Percentiles rank a stretch among this genome's conserved stretches.
Conservation (phyloP, 2,329 filamentous ascomycete genomes). For the Berkeleyomyces basicola region DNA sequence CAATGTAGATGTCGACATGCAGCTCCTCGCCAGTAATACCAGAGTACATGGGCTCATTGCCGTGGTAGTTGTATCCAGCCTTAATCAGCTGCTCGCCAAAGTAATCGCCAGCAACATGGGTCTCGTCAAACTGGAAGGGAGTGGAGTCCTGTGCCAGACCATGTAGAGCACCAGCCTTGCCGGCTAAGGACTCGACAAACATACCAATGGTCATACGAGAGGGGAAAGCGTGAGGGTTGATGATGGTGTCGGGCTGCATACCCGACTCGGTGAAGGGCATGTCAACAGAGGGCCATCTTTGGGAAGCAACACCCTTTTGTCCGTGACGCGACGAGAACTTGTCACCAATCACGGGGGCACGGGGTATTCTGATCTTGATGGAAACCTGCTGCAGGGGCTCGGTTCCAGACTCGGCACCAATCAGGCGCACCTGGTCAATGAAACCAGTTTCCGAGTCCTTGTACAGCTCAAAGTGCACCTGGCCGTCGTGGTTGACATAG, state of each 20-base stretch:
- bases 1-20: conserved; percentile 87
- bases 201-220: conserved; percentile 99
- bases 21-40: conserved; percentile 93
- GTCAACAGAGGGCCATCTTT: conserved; percentile 85
- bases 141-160: conserved; percentile 93
- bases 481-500: conserved; percentile 69
- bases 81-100: conserved; percentile 92
- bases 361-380: conserved; percentile 82
- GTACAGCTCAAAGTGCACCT: conserved; percentile 83
- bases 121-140: conserved; percentile 85
- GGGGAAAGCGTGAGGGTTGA: conserved; percentile 98
- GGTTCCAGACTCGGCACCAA: conserved; percentile 67
- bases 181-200: conserved; percentile 94
- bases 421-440: conserved; percentile 81
- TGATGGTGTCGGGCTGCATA: conserved; percentile 94
- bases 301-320: conserved; percentile 91
- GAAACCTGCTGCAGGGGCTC: conserved; percentile 79
- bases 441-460: conserved; percentile 81
- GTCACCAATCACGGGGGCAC: conserved; percentile 85
- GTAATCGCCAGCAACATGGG: conserved; percentile 81
- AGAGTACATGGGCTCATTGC: conserved; percentile 97
- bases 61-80: conserved; percentile 94
- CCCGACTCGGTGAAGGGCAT: conserved; percentile 96
- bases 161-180: conserved; percentile 86
- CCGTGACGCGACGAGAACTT: conserved; percentile 98